Percentiles rank a stretch among this genome's conserved stretches.
These are phyloP conservation scores for Metschnikowia borealis DNA, from an alignment of 805 yeast genomes.

Conservation along the genomic window DNA sequence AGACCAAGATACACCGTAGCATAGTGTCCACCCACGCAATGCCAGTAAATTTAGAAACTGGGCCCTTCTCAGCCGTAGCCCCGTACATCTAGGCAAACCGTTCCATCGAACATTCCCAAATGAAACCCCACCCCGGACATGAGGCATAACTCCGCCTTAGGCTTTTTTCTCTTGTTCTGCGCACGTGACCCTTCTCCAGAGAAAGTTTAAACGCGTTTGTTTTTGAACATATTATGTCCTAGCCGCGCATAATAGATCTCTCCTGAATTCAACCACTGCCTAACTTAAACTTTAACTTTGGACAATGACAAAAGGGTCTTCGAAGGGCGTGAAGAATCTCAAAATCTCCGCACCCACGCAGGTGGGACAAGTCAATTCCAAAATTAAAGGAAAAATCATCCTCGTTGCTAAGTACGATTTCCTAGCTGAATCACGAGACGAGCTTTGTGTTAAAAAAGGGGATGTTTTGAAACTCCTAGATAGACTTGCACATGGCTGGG, in stretches of 20 bases:
- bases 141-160: background rate
- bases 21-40: no score
- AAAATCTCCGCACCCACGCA: constrained; percentile 20
- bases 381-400: constrained; percentile 31
- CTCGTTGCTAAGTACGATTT: constrained; percentile 46
- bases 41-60: no score
- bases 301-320: constrained; percentile 12
- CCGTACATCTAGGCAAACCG: no score
- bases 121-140: background rate
- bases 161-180: background rate
- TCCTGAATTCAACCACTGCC: background rate
- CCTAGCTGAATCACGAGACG: constrained; percentile 40
- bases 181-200: constrained; percentile 2
- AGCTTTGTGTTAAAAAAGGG: constrained; percentile 45
- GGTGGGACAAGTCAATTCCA: constrained; percentile 11
- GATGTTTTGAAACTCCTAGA: constrained; percentile 50
- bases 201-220: constrained; percentile 1
- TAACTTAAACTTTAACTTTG: background rate
- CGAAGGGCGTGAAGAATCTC: constrained; percentile 17
- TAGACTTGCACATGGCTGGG: constrained; percentile 50
- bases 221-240: background rate
- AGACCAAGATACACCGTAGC: no score
- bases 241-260: constrained; percentile 4
- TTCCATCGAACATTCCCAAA: background rate
- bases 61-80: no score